A percentile compares a stretch with the other conserved stretches of the same genome.
Evolutionary conservation across 495 filamentous ascomycete genomes (phyloP).

Genomic region (Patellaria atrata): DNA sequence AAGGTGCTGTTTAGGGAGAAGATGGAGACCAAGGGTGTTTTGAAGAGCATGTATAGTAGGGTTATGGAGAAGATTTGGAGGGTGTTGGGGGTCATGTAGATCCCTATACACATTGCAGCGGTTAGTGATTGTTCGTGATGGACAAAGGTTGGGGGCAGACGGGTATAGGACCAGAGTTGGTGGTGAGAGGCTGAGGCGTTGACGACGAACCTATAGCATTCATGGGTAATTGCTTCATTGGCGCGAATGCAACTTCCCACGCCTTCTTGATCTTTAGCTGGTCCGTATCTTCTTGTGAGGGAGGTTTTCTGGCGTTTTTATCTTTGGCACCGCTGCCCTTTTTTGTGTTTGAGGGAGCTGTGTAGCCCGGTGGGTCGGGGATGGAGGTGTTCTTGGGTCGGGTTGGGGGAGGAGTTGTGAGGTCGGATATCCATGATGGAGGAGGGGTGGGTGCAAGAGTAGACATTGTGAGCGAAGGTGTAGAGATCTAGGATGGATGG

Average conservation of each 20-base stretch:
- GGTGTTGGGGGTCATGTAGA: conserved; percentile 99
- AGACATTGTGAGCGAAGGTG: conserved; percentile 3
- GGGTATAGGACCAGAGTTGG: neutral
- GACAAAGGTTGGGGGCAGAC: too few species aligned
- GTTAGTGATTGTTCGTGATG: conserved; percentile 1
- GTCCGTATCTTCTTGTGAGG: conserved; percentile 71
- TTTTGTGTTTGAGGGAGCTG: conserved; percentile 35
- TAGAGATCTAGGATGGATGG: neutral
- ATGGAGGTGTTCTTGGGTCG: conserved; percentile 46
- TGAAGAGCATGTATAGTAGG: conserved; percentile 99
- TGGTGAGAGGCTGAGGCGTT: neutral
- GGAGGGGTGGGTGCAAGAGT: conserved; percentile 34
- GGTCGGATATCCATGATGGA: conserved; percentile 67
- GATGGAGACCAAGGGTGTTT: conserved; percentile 80
- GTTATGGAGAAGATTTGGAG: conserved; percentile 99
- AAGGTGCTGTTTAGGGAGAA: conserved; percentile 67
- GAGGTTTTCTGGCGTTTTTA: conserved; percentile 36
- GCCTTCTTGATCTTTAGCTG: conserved; percentile 94
- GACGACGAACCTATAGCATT: conserved; percentile 62
- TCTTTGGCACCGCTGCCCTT: conserved; percentile 34
- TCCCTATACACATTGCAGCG: conserved; percentile 34
- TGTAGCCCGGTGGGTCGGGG: conserved; percentile 80
- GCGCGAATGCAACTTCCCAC: conserved; percentile 92
- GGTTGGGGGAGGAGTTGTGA: conserved; percentile 50
- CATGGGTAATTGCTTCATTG: conserved; percentile 92